phyloP scores from a whole-genome alignment of 2,329 filamentous ascomycete genomes.

The Fusarium subglutinans region DNA sequence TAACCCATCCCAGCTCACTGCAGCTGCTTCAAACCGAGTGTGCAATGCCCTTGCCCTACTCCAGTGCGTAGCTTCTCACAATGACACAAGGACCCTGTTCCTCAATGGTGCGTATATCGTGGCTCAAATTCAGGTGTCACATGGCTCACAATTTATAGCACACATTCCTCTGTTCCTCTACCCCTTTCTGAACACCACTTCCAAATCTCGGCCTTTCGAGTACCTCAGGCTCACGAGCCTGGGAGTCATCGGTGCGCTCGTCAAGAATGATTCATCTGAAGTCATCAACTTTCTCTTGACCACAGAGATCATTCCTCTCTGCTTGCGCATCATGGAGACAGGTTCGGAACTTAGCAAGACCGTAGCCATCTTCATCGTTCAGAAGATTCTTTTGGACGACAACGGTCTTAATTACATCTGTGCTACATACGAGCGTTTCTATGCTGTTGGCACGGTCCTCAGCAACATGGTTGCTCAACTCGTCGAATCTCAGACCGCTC shows the following conservation, averaged over 20 bases:
- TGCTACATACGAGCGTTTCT: slow-evolving; percentile 98
- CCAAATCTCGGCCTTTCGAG: slow-evolving; percentile 96
- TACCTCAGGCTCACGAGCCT: slow-evolving; percentile 95
- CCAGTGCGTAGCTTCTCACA: slow-evolving; percentile 97
- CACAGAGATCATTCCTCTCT: slow-evolving; percentile 97
- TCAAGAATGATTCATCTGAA: slow-evolving; percentile 98
- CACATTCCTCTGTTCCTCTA: slow-evolving; percentile 98
- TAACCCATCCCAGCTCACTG: slow-evolving; percentile 95
- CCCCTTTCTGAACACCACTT: slow-evolving; percentile 97
- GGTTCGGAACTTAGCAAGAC: slow-evolving; percentile 98
- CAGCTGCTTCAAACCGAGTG: slow-evolving; percentile 95
- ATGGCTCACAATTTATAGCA: slow-evolving; percentile 61
- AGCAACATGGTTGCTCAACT: slow-evolving; percentile 99
- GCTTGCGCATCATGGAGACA: slow-evolving; percentile 98
- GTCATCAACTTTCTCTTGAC: slow-evolving; percentile 99
- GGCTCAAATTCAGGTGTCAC: neutral
- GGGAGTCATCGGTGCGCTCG: slow-evolving; percentile 94
- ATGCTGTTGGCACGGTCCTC: slow-evolving; percentile 94
- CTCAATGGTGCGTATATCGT: slow-evolving; percentile 76
- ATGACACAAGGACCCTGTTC: slow-evolving; percentile 93
- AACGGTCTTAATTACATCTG: slow-evolving; percentile 98
- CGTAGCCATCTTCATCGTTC: slow-evolving; percentile 98
- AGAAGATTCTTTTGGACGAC: slow-evolving; percentile 97
- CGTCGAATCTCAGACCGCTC: slow-evolving; percentile 95
- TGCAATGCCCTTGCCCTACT: slow-evolving; percentile 96